Evolutionary conservation across 495 filamentous ascomycete genomes (phyloP).

Genomic region (Acidomyces sp.): DNA sequence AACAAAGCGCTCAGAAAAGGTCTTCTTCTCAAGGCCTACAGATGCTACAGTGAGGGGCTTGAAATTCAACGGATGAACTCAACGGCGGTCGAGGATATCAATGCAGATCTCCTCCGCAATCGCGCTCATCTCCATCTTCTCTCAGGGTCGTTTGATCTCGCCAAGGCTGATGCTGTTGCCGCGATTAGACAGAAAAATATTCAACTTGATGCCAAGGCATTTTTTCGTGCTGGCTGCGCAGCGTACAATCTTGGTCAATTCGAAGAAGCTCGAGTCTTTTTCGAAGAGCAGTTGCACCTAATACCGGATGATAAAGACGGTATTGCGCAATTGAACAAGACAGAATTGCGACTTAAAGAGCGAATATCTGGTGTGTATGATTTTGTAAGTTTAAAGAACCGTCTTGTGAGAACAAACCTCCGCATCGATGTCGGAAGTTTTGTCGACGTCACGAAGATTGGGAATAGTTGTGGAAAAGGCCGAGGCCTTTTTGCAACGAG

Average conservation of each 20-base stretch:
- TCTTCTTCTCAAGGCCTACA: conserved; percentile 22
- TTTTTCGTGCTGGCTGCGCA: conserved; percentile 20
- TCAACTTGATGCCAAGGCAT: conserved; percentile 23
- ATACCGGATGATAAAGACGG: not conserved
- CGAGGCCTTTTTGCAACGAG: conserved; percentile 19
- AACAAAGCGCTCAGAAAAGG: conserved; percentile 26
- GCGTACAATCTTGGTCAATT: conserved; percentile 21
- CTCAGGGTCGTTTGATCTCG: conserved; percentile 26
- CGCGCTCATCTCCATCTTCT: conserved; percentile 21
- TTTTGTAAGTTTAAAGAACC: conserved; percentile 15
- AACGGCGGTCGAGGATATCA: not conserved
- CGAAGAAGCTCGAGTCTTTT: conserved; percentile 6
- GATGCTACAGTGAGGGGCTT: conserved; percentile 27
- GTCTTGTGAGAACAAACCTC: conserved; percentile 20
- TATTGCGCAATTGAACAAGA: not conserved
- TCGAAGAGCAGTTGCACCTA: conserved; percentile 6
- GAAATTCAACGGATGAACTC: conserved; percentile 1
- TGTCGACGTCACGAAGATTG: conserved; percentile 12
- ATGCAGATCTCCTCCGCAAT: conserved; percentile 16
- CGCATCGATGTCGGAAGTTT: conserved; percentile 27
- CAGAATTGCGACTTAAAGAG: not conserved
- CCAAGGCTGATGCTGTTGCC: conserved; percentile 26
- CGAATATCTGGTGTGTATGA: not conserved
- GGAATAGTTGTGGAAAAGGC: conserved; percentile 13
- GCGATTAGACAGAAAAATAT: conserved; percentile 24